phyloP scores from a whole-genome alignment of 2,329 filamentous ascomycete species.

The Ophiocordyceps sinensis region DNA sequence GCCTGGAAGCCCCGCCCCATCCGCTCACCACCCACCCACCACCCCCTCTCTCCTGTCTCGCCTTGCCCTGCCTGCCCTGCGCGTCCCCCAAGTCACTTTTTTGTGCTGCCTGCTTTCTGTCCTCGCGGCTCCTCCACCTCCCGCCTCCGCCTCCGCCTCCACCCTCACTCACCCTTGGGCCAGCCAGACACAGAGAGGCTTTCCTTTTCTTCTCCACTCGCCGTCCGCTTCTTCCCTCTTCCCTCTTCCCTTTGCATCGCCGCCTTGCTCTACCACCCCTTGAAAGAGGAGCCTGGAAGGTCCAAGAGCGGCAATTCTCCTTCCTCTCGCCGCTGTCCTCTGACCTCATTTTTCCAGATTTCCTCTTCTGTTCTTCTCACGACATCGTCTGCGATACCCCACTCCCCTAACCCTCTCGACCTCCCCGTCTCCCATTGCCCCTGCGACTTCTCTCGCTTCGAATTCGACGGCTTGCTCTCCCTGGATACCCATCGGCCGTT shows the following conservation, averaged over 20 bases:
- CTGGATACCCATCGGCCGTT: slow-evolving; percentile 12
- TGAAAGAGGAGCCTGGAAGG: slow-evolving; percentile 5
- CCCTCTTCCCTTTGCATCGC: slow-evolving; percentile 5
- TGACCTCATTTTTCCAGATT: slow-evolving; percentile 3
- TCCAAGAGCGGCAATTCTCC: slow-evolving; percentile 5
- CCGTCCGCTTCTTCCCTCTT: slow-evolving; percentile 7
- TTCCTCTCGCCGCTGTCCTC: slow-evolving; percentile 6
- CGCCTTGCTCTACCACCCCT: slow-evolving; percentile 1
- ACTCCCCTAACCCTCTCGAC: slow-evolving; percentile 3
- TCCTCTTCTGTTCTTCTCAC: slow-evolving; percentile 2
- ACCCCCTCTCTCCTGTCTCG: neutral
- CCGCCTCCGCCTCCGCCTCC: neutral
- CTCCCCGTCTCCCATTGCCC: slow-evolving; percentile 5
- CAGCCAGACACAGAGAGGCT: neutral
- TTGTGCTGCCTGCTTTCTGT: neutral
- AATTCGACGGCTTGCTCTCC: slow-evolving; percentile 4
- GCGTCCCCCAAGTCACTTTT: neutral
- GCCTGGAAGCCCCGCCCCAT: neutral
- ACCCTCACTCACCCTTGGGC: neutral
- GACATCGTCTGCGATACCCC: slow-evolving; percentile 6
- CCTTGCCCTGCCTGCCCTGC: neutral
- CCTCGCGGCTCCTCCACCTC: neutral
- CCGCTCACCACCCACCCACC: neutral
- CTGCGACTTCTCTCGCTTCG: slow-evolving; percentile 7
- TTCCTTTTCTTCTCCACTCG: neutral